Conservation (phyloP, 345 rosid species). For the Carallia brachiata region DNA sequence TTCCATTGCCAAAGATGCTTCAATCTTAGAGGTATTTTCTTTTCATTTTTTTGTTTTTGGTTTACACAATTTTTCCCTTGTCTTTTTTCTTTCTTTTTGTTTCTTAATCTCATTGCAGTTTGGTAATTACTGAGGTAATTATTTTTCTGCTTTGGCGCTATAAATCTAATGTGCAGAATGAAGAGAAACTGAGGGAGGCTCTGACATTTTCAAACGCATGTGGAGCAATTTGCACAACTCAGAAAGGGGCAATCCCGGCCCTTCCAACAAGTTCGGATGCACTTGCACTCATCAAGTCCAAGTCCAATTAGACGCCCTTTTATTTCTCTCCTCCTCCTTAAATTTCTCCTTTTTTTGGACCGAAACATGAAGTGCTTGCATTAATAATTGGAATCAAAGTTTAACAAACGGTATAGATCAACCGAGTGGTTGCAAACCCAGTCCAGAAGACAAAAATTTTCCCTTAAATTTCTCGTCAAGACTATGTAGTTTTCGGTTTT, state of each 20-base stretch:
- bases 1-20: constrained; percentile 39
- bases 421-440: no score
- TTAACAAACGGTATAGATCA: no score
- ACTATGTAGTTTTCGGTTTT: not conserved
- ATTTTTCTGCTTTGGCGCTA: no score
- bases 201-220: constrained; percentile 57
- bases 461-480: not conserved
- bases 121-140: no score
- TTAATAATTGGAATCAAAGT: no score
- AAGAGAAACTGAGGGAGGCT: constrained; percentile 48
- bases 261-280: constrained; percentile 51
- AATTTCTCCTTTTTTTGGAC: not conserved
- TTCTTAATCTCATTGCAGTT: no score
- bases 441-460: no score
- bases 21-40: constrained; percentile 22
- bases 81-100: not conserved
- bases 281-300: constrained; percentile 40
- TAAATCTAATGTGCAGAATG: constrained; percentile 32
- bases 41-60: not conserved
- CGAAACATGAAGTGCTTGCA: no score
- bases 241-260: constrained; percentile 67
- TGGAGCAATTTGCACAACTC: constrained; percentile 63
- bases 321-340: not conserved
- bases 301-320: constrained; percentile 7
- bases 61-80: no score